phyloP scores from a whole-genome alignment of 2,329 filamentous ascomycete species.

The Botrytis medusae region DNA sequence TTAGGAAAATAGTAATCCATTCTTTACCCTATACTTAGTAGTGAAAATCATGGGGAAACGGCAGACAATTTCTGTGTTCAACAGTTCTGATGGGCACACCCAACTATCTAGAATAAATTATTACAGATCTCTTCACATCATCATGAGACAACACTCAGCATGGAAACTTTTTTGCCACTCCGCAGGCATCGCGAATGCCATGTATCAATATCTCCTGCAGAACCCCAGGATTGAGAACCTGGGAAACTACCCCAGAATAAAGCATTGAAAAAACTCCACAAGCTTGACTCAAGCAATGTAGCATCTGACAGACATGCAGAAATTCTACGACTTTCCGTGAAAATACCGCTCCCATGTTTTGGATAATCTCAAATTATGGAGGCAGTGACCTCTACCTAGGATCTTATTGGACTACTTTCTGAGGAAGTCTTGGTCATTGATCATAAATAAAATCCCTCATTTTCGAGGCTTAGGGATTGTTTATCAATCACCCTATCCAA shows the following conservation, averaged over 20 bases:
- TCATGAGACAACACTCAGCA: neutral
- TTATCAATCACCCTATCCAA: neutral
- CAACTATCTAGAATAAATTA: neutral
- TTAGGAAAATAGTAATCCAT: neutral
- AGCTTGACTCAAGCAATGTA: neutral
- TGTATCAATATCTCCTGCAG: neutral
- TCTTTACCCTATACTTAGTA: neutral
- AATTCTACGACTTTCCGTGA: neutral
- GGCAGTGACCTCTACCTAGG: neutral
- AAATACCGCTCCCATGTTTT: neutral
- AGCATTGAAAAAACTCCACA: neutral
- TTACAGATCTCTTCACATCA: neutral
- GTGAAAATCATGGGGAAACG: neutral
- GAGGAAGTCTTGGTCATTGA: no score
- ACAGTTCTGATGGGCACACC: neutral
- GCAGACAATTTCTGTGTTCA: neutral
- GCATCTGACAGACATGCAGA: neutral
- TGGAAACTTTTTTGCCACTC: neutral
- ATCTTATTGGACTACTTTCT: no score
- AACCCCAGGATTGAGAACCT: neutral
- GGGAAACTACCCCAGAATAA: neutral
- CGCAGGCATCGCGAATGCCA: neutral
- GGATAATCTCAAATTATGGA: neutral
- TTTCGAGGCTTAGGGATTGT: no score
- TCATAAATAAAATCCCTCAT: no score